Base-by-base conservation (phyloP, 306 rosid genomes). In the Dryas octopetala region DNA sequence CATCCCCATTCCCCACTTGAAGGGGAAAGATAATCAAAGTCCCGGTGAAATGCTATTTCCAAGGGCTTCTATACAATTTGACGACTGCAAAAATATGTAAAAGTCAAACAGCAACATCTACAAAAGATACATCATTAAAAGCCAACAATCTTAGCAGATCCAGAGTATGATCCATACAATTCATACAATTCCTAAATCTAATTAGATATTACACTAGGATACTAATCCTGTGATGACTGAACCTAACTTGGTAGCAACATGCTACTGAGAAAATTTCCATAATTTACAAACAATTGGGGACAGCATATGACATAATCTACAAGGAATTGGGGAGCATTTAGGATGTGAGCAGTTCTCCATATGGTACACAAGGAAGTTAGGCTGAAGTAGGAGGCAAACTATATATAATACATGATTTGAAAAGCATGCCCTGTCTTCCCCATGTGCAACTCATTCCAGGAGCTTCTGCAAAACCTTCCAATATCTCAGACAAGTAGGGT, bases 401-500 rank as follows among this genome's bases (percentile, higher is more conserved):
- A 26, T 8, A 51, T 51, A 38, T 68, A 15, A 2, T 7, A 5
- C 15, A 16, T 5, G 61, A 69, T 0, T 7, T 9, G 19, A 53
- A 71, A 70, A 40, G 5, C n/a, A 41, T 9, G 10, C 41, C 41
- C 1, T 40, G 13, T 41, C 52, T 55, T 55, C 19, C 3, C 19
- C 19, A 17, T 17, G n/a, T 11, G 61, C 77, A 61, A 61, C 49
- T 82, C 74, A 84, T 68, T 82, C 88, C 64, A 50, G 13, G 45
- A 86, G 86, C 81, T 85, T 82, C 80, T 63, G 85, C 80, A 88
- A 71, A 74, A 85, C 91, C 76, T 79, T 87, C 98, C 98, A 91
- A 81, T 88, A 90, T 84, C 98, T 87, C 85, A 70, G 78, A 79
- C 95, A 87, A 53, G 91, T 90, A 82, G 97, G 98, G 71, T 90